Evolutionary conservation across 176 grass and related monocot genomes (phyloP).

Genomic region (Eleusine coracana): DNA sequence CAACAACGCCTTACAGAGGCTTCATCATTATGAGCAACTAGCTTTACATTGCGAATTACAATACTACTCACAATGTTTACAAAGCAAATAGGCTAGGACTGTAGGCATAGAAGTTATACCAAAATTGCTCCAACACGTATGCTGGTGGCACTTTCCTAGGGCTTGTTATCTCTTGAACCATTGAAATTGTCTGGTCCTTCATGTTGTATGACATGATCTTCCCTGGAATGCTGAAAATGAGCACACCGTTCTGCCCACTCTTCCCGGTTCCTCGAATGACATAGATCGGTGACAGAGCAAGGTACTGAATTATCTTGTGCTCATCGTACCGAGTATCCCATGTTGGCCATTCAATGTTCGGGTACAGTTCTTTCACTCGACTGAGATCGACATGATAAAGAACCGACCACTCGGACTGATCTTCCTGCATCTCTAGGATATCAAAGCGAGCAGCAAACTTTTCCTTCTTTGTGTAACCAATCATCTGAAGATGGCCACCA

Average conservation of each 20-base stretch:
- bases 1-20: too few relatives aligned
- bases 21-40: too few relatives aligned
- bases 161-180: background rate
- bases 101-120: background rate
- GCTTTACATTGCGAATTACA: too few relatives aligned
- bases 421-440: background rate
- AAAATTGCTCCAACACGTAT: background rate
- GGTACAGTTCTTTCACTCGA: background rate
- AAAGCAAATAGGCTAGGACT: background rate
- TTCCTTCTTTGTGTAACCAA: conserved; percentile 4
- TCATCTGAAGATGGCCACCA: background rate
- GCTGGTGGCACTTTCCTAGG: background rate
- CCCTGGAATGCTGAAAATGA: background rate
- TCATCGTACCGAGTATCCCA: background rate
- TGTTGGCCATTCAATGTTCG: background rate
- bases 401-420: background rate
- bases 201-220: conserved; percentile 6
- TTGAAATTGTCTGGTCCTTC: background rate
- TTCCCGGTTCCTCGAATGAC: background rate
- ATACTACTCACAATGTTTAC: background rate
- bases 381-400: background rate
- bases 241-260: background rate
- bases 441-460: background rate
- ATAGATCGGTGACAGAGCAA: background rate
- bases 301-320: background rate